phyloP scores from a whole-genome alignment of 139 green algal genomes.

The Desmodesmus armatus region DNA sequence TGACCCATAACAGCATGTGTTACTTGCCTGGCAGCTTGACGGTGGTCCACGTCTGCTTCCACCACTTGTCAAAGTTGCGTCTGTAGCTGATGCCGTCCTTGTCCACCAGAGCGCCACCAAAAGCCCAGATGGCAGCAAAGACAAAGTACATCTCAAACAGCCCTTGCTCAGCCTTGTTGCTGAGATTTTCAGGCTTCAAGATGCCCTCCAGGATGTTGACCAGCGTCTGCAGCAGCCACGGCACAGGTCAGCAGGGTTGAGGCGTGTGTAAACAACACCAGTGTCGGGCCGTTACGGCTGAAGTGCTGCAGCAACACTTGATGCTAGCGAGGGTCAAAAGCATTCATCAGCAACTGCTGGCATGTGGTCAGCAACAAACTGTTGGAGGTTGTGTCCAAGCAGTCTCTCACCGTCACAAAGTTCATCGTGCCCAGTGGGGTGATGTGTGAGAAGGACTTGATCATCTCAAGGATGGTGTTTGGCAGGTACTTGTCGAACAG shows the following conservation, averaged over 20 bases:
- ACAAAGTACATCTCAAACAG: conserved; percentile 91
- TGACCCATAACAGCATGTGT: too few relatives aligned
- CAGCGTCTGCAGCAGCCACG: too few relatives aligned
- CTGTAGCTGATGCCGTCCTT: conserved; percentile 94
- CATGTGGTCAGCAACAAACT: not conserved
- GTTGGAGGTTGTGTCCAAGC: not conserved
- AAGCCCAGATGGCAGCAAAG: conserved; percentile 89
- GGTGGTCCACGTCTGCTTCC: conserved; percentile 84
- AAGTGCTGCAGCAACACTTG: not conserved
- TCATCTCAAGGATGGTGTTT: conserved; percentile 85
- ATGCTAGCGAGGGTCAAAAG: not conserved
- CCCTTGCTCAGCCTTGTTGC: conserved; percentile 78
- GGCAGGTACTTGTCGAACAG: conserved; percentile 89
- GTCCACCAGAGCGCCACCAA: conserved; percentile 84
- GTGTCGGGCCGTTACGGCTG: too few relatives aligned
- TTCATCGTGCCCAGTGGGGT: conserved; percentile 90
- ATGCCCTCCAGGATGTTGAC: conserved; percentile 88
- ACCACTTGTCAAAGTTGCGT: conserved; percentile 94
- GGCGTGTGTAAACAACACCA: not conserved
- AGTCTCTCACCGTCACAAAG: conserved; percentile 79
- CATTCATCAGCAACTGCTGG: not conserved
- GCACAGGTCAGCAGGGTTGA: not conserved
- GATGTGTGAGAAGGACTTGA: conserved; percentile 83
- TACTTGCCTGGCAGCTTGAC: conserved; percentile 83
- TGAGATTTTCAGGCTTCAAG: conserved; percentile 82